Base-by-base conservation (phyloP, 331 rosid genomes). In the Dryas integrifolia region DNA sequence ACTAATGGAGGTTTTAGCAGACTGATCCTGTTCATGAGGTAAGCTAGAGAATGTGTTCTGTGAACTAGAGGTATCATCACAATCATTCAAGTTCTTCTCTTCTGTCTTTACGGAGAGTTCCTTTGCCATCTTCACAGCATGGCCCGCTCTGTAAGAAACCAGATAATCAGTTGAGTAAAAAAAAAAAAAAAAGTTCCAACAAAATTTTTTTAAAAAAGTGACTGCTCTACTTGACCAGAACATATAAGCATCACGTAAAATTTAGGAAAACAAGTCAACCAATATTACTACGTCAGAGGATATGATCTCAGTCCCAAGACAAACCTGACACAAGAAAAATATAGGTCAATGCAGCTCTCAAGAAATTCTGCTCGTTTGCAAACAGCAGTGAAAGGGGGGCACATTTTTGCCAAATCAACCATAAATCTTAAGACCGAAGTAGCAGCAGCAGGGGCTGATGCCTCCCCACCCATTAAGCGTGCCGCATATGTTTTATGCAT, bases 401-500 rank as follows among this genome's bases (percentile, higher is more conserved):
- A 96, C 98, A 92, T 96, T 86, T 96, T 96, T 47, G 99, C 99
- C 76, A 90, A 82, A 90, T 96, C 99, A 77, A 96, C 99, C 99
- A 96, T 90, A 83, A 92, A 96, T 79, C 97, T 83, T 72, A 96
- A 84, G 78, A 96, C 97, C 9, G 99, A 82, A 80, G 99, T 96
- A 15, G 97, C 99, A 40, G 98, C 98, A 72, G 88, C 96, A 78
- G 99, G 99, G 69, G 99, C 99, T 46, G 98, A 87, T 70, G 99
- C 99, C 85, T 92, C 97, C 79, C 99, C 99, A 38, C 99, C 98
- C 99, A 96, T 96, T 77, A 96, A 84, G 69, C 99, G 99, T 72
- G 99, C 99, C 43, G 99, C 99, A 84, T 96, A 96, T 64, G 99
- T 96, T 89, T 96, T 96, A 79, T 96, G 99, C 99, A 96, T 88